Evolutionary conservation across 768 basidiomycete species (phyloP).

Genomic region (Tephrocybe sp.): DNA sequence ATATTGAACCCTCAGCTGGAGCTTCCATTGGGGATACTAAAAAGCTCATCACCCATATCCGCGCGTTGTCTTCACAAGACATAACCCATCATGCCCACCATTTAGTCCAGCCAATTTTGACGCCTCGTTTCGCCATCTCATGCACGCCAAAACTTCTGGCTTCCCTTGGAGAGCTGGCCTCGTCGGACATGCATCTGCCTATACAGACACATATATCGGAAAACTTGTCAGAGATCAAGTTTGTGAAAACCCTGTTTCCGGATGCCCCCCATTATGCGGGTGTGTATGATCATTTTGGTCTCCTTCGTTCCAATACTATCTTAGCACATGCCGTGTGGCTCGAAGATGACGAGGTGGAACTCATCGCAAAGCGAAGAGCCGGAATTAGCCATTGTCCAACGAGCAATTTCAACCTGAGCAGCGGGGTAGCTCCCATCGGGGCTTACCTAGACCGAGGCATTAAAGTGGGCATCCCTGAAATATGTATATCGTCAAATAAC

Average conservation of each 20-base stretch:
- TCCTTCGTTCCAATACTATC: conserved; percentile 78
- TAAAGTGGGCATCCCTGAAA: conserved; percentile 51
- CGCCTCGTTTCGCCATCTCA: conserved; percentile 95
- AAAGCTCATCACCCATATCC: conserved; percentile 68
- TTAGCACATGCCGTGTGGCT: conserved; percentile 88
- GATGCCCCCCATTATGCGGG: conserved; percentile 63
- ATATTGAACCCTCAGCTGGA: conserved; percentile 60
- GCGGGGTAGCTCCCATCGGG: conserved; percentile 81
- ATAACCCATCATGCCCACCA: conserved; percentile 29
- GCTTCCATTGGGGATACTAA: conserved; percentile 61
- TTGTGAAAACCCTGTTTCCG: conserved; percentile 67
- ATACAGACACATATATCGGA: conserved; percentile 96
- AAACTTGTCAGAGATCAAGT: conserved; percentile 68
- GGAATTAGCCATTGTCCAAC: conserved; percentile 93
- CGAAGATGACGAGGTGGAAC: conserved; percentile 63
- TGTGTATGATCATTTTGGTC: conserved; percentile 77
- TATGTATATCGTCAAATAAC: background rate
- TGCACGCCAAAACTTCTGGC: conserved; percentile 72
- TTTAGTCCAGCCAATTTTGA: conserved; percentile 86
- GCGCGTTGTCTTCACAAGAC: conserved; percentile 39
- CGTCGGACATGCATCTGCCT: conserved; percentile 54
- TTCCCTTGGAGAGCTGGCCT: conserved; percentile 59
- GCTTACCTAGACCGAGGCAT: conserved; percentile 78
- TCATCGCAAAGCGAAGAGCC: conserved; percentile 61
- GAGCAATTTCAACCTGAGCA: conserved; percentile 89